These are phyloP conservation scores for Schwanniomyces vanrijiae DNA, from an alignment of 805 yeast genomes.

Conservation along the genomic window DNA sequence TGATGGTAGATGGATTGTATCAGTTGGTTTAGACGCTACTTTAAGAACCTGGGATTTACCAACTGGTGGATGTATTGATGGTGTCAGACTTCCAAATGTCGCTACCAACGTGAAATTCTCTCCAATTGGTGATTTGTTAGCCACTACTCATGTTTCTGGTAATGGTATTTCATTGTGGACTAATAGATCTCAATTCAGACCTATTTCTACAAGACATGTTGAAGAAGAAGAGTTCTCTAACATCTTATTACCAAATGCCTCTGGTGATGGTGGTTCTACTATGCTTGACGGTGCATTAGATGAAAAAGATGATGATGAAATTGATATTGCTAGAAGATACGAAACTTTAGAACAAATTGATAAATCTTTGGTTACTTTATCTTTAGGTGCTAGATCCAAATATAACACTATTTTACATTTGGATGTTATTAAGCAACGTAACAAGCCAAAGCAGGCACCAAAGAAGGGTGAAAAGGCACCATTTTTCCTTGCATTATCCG, in stretches of 20 bases:
- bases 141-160: constrained; percentile 88
- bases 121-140: constrained; percentile 85
- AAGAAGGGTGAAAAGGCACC: constrained; percentile 78
- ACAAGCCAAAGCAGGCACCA: constrained; percentile 87
- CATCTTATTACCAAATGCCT: constrained; percentile 66
- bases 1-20: constrained; percentile 92
- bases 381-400: constrained; percentile 74
- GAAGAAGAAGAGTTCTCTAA: constrained; percentile 71
- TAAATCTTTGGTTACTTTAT: constrained; percentile 64
- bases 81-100: constrained; percentile 73
- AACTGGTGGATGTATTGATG: constrained; percentile 95
- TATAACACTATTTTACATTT: constrained; percentile 76
- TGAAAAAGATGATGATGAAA: constrained; percentile 29
- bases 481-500: constrained; percentile 73
- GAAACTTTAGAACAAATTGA: constrained; percentile 63
- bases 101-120: constrained; percentile 80
- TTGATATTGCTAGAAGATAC: constrained; percentile 36
- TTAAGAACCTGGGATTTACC: constrained; percentile 97
- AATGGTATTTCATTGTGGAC: constrained; percentile 94
- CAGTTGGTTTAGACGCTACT: constrained; percentile 81
- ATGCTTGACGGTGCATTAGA: constrained; percentile 79
- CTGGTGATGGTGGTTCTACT: constrained; percentile 75
- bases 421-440: constrained; percentile 81
- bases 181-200: constrained; percentile 78
- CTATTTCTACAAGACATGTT: constrained; percentile 72